Evolutionary conservation across 1,139 yeast species (phyloP).

Genomic region (Blastobotrys buckinghamii): DNA sequence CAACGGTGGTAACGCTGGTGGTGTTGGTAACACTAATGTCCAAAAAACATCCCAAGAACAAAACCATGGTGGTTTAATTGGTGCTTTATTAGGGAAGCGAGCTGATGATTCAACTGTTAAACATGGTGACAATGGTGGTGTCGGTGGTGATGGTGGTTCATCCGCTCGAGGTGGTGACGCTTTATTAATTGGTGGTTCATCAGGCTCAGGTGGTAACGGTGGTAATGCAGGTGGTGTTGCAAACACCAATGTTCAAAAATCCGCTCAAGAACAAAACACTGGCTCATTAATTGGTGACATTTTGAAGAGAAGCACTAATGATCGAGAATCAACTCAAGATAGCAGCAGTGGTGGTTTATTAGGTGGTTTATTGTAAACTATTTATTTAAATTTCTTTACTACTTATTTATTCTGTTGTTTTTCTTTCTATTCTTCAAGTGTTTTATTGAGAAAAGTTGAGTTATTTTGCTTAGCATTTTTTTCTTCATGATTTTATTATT

Average conservation of each 20-base stretch:
- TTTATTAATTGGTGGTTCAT: background rate
- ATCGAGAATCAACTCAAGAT: no score
- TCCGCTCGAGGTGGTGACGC: conserved; percentile 1
- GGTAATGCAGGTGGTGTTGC: no score
- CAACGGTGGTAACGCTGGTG: conserved; percentile 5
- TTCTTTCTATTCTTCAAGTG: no score
- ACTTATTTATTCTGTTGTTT: no score
- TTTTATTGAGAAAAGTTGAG: no score
- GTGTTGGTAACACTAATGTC: conserved; percentile 3
- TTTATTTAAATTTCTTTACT: no score
- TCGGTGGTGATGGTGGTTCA: conserved; percentile 4
- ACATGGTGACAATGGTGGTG: conserved; percentile 7
- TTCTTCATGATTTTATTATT: no score
- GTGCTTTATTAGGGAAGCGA: background rate
- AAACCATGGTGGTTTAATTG: background rate
- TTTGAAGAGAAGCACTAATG: no score
- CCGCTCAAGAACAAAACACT: no score
- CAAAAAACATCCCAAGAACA: background rate
- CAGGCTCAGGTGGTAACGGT: conserved; percentile 2
- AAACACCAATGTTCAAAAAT: no score
- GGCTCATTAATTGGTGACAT: no score
- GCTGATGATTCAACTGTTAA: background rate
- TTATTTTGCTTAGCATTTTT: no score
- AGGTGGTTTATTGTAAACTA: background rate
- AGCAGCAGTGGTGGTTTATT: background rate